These are phyloP conservation scores for Aspergillus bombycis DNA, from an alignment of 2,329 filamentous ascomycete species.

Conservation along the genomic window DNA sequence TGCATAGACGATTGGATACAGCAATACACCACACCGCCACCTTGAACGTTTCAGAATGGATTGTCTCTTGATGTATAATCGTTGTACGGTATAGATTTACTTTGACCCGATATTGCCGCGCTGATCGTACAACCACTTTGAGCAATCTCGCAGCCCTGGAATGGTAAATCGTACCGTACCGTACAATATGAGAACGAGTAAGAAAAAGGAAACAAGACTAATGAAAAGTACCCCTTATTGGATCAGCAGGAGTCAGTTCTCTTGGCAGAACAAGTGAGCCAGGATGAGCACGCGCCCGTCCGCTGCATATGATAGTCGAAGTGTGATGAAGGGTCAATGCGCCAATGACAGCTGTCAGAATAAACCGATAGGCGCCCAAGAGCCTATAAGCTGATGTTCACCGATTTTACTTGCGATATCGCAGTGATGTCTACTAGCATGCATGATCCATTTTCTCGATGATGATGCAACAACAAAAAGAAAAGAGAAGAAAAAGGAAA, in stretches of 20 bases:
- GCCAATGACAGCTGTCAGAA: slow-evolving; percentile 24
- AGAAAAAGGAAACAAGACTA: slow-evolving; percentile 9
- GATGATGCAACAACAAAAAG: slow-evolving; percentile 1
- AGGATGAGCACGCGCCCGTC: slow-evolving; percentile 25
- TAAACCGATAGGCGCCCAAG: slow-evolving; percentile 21
- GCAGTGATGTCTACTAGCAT: slow-evolving; percentile 13
- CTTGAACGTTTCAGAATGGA: neutral
- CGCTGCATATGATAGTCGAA: slow-evolving; percentile 23
- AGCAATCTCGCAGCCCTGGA: slow-evolving; percentile 5
- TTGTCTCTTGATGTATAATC: neutral
- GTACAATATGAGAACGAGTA: slow-evolving; percentile 4
- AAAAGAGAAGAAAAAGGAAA: slow-evolving; percentile 5
- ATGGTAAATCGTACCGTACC: slow-evolving; percentile 9
- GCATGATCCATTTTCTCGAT: slow-evolving; percentile 8
- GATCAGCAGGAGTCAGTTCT: slow-evolving; percentile 12
- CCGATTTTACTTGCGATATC: slow-evolving; percentile 14
- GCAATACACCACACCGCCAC: neutral
- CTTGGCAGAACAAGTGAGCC: slow-evolving; percentile 20
- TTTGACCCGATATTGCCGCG: slow-evolving; percentile 18
- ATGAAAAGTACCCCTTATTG: slow-evolving; percentile 17
- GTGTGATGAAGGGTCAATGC: slow-evolving; percentile 19
- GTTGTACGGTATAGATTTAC: slow-evolving; percentile 9
- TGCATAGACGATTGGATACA: slow-evolving; percentile 2
- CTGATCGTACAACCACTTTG: slow-evolving; percentile 2
- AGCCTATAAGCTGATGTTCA: slow-evolving; percentile 19